phyloP scores from a whole-genome alignment of 805 yeast genomes.

The Debaryomyces tyrocola region DNA sequence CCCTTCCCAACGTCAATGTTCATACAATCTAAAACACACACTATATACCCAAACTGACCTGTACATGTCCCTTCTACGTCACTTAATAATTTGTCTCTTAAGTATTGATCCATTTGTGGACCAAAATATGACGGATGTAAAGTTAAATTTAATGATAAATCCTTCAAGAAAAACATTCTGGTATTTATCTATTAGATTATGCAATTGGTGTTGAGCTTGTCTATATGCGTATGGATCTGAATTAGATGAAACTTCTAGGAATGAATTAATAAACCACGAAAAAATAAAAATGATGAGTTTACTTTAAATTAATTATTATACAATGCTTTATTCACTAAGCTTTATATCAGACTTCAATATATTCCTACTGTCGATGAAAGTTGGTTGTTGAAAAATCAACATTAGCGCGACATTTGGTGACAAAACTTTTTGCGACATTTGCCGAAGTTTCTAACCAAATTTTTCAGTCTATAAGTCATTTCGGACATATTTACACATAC shows the following conservation, averaged over 20 bases:
- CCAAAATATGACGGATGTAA: constrained; percentile 98
- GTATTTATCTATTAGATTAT: neutral
- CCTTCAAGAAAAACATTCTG: constrained; percentile 59
- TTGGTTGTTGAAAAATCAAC: neutral
- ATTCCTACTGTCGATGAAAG: neutral
- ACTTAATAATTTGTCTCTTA: constrained; percentile 83
- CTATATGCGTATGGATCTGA: neutral
- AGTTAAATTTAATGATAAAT: constrained; percentile 85
- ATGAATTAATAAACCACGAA: neutral
- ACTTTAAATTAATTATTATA: neutral
- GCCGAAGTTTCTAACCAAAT: neutral
- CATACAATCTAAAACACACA: constrained; percentile 94
- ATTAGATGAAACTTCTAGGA: neutral
- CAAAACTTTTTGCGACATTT: neutral
- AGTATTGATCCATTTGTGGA: constrained; percentile 93
- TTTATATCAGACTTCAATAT: too few species aligned
- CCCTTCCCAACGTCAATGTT: constrained; percentile 95
- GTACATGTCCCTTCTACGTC: constrained; percentile 99
- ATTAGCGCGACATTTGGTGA: neutral
- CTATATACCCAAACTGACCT: constrained; percentile 96
- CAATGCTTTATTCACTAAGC: neutral
- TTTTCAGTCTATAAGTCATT: neutral
- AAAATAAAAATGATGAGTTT: neutral
- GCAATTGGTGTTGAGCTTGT: neutral
- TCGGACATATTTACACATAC: neutral